Base-by-base conservation (phyloP, 202 grass and related monocot genomes). In the Carex sylvatica region DNA sequence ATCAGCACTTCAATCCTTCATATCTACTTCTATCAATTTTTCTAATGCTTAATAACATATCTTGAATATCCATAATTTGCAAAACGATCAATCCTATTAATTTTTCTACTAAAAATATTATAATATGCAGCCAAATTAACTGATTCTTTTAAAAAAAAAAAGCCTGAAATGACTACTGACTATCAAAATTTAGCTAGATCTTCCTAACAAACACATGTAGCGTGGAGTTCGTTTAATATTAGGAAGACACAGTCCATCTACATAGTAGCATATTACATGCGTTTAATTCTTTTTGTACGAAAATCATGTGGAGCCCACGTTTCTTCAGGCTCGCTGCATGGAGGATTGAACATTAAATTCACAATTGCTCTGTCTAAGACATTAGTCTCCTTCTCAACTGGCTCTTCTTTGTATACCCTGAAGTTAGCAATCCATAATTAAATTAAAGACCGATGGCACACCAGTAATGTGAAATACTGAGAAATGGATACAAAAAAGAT, bases 341-440 rank as follows among this genome's bases (percentile, higher is more conserved):
- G 54, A 24, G 28, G 76, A 65, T 82, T 82, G 68, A 89, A 65
- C 42, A 86, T 47, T 7, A 94, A 86, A 68, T 68, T 86, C 53
- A 84, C 81, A 47, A 94, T 87, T 22, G 89, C 89, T 81, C 89
- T 84, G 75, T 94, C 92, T 81, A 94, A 84, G 28, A 86, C 83
- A 70, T 90, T 94, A 18, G 80, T 84, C 51, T 79, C 92, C 26
- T 83, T 79, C 15, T 91, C 89, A 4, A 35, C 22, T 47, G 26
- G 55, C 7, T 35, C 78, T 42, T 38, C 56, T 36, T 76, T 36
- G 9, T 78, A 82, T 20, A 61, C 12, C 18, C 89, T 91, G 85
- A 65, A 86, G 68, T 75, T 61, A 23, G 15, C 22, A 71, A 78
- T 2, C 78, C 31, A 64, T 20, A 12, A 78, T 38, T 46, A 72